phyloP scores from a whole-genome alignment of 2,329 filamentous ascomycete species.

The Fusarium subtropicale region DNA sequence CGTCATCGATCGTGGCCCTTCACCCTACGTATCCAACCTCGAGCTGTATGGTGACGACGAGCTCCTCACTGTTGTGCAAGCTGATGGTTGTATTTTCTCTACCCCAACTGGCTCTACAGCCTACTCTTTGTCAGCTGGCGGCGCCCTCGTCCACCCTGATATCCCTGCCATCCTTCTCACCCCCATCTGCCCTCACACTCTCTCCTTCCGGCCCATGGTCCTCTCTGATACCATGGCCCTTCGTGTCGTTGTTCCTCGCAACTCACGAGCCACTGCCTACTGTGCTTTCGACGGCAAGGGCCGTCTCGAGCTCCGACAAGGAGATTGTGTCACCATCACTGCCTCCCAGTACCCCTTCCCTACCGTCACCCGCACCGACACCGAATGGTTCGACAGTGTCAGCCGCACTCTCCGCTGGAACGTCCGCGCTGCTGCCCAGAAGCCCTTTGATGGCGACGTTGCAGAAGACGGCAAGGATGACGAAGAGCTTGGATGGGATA shows the following conservation, averaged over 20 bases:
- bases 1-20: conserved; percentile 96
- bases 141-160: conserved; percentile 94
- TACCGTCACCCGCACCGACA: conserved; percentile 88
- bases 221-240: conserved; percentile 94
- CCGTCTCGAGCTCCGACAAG: conserved; percentile 89
- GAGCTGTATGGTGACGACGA: conserved; percentile 97
- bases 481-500: conserved; percentile 82
- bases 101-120: conserved; percentile 95
- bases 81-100: conserved; percentile 97
- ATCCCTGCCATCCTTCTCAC: conserved; percentile 97
- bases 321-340: conserved; percentile 95
- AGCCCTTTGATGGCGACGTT: conserved; percentile 76
- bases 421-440: conserved; percentile 89
- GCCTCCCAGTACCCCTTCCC: conserved; percentile 98
- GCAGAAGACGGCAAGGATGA: conserved; percentile 60
- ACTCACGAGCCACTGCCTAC: conserved; percentile 92
- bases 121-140: conserved; percentile 95
- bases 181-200: conserved; percentile 95
- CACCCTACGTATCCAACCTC: conserved; percentile 95
- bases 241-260: conserved; percentile 85
- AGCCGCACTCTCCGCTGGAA: conserved; percentile 95
- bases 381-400: conserved; percentile 97
- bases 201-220: conserved; percentile 98
- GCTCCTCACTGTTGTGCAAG: conserved; percentile 93
- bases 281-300: conserved; percentile 98